phyloP scores from a whole-genome alignment of 176 grass and related monocot species.

The Chloris gayana region DNA sequence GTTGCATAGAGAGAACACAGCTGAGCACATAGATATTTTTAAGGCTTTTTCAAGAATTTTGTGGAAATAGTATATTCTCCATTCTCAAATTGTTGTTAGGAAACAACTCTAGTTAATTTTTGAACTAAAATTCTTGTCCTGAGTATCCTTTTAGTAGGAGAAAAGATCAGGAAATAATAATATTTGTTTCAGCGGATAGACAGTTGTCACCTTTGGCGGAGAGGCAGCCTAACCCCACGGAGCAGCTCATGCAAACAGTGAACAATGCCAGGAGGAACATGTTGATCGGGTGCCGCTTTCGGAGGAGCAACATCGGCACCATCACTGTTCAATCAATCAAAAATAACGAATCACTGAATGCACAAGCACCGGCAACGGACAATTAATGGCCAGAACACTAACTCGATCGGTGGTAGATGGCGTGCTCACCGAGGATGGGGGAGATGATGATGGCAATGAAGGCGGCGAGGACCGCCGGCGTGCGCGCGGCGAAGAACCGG shows the following conservation, averaged over 20 bases:
- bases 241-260: conserved; percentile 58
- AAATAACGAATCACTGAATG: no score
- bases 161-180: background rate
- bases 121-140: no score
- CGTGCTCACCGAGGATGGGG: conserved; percentile 45
- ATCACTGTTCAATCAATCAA: conserved; percentile 42
- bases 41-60: background rate
- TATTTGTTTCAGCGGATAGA: background rate
- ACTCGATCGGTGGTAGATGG: background rate
- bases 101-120: no score
- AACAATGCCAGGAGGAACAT: conserved; percentile 63
- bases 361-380: no score
- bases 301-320: conserved; percentile 56
- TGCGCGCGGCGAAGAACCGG: conserved; percentile 49
- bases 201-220: conserved; percentile 38
- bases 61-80: background rate
- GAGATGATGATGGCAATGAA: conserved; percentile 45
- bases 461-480: conserved; percentile 45
- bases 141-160: no score
- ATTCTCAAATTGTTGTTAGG: no score
- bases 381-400: no score
- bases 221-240: conserved; percentile 55
- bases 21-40: background rate
- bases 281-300: conserved; percentile 62
- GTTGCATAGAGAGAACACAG: background rate